Conservation (phyloP, 257 asterid genomes). For the Salvia splendens region DNA sequence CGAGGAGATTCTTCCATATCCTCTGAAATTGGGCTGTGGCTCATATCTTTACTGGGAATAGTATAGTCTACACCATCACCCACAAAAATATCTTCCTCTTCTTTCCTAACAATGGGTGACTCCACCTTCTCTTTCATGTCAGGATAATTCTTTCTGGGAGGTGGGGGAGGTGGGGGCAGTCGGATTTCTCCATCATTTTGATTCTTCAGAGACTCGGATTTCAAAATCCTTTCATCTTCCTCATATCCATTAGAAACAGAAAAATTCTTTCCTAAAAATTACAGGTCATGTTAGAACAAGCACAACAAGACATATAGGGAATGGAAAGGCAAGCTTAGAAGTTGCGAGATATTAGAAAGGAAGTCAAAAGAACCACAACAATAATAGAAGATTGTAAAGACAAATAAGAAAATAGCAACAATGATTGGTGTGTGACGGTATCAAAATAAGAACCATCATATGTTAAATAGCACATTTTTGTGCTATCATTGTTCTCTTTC, state of each 20-base stretch:
- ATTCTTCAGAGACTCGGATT: conserved; percentile 49
- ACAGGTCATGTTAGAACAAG: conserved; percentile 27
- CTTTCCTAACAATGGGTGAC: conserved; percentile 54
- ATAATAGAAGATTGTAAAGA: not conserved
- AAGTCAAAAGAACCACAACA: conserved; percentile 9
- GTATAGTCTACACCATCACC: conserved; percentile 91
- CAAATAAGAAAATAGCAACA: conserved; percentile 15
- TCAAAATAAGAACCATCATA: too few relatives aligned
- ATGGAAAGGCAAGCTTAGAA: conserved; percentile 4
- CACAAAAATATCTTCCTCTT: conserved; percentile 89
- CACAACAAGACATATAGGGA: not conserved
- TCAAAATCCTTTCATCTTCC: conserved; percentile 56
- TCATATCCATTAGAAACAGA: conserved; percentile 56
- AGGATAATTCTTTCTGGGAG: conserved; percentile 50
- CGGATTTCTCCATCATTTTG: conserved; percentile 53
- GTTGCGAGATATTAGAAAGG: not conserved
- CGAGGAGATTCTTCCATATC: conserved; percentile 99
- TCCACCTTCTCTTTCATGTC: conserved; percentile 60
- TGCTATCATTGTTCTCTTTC: not conserved
- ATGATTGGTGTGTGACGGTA: not conserved
- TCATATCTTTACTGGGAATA: conserved; percentile 82
- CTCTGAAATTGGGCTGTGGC: conserved; percentile 93
- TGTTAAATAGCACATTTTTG: too few relatives aligned
- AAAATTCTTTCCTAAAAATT: conserved; percentile 51
- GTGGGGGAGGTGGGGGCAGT: conserved; percentile 91